Evolutionary conservation across 768 basidiomycete genomes (phyloP).

Genomic region (Agaricus subrufescens): DNA sequence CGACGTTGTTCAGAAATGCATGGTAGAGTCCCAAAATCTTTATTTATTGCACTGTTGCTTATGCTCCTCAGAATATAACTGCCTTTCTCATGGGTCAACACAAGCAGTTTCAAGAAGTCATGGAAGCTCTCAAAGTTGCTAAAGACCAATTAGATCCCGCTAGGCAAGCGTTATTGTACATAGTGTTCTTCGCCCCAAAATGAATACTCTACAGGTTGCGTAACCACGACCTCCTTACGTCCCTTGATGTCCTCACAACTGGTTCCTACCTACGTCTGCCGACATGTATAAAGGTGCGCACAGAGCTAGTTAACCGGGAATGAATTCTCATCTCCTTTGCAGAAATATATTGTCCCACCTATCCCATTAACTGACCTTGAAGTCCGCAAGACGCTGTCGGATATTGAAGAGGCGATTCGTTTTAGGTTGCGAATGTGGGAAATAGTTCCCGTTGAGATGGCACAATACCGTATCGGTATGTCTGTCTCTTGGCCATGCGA

Average conservation of each 20-base stretch:
- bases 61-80: conserved; percentile 64
- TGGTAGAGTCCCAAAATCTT: conserved; percentile 42
- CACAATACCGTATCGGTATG: conserved; percentile 58
- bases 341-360: conserved; percentile 71
- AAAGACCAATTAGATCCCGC: conserved; percentile 72
- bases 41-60: conserved; percentile 3
- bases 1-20: conserved; percentile 79
- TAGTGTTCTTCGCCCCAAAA: neutral
- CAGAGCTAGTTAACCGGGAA: conserved; percentile 9
- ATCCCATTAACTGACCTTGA: conserved; percentile 63
- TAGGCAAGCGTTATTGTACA: conserved; percentile 42
- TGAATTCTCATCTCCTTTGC: conserved; percentile 10
- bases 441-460: conserved; percentile 80
- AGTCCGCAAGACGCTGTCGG: conserved; percentile 58
- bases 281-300: conserved; percentile 64
- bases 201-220: conserved; percentile 52
- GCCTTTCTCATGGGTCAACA: conserved; percentile 86
- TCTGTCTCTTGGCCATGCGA: neutral
- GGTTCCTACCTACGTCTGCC: conserved; percentile 87
- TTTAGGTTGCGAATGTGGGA: conserved; percentile 78
- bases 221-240: conserved; percentile 91
- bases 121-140: conserved; percentile 56
- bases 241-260: conserved; percentile 81
- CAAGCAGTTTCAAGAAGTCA: conserved; percentile 71
- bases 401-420: conserved; percentile 75